Conservation (phyloP, 2,329 filamentous ascomycete species). For the Hymenotorrendiella dingleyae region DNA sequence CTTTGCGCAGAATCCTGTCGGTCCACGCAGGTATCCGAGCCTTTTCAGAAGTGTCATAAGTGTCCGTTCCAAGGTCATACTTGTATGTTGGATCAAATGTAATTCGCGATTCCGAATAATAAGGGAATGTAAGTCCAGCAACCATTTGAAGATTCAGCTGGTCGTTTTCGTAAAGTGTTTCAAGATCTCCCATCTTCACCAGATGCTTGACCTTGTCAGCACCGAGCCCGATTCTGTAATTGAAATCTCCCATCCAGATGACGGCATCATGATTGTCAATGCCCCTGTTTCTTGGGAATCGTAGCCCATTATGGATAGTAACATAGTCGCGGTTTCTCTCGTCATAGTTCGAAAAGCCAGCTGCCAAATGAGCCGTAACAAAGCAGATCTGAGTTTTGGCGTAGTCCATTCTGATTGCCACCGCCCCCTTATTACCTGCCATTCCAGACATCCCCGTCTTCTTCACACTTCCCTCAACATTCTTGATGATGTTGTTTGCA, state of each 20-base stretch:
- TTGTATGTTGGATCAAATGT: slow-evolving; percentile 93
- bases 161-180: slow-evolving; percentile 82
- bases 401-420: slow-evolving; percentile 92
- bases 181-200: slow-evolving; percentile 66
- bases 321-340: slow-evolving; percentile 90
- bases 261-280: slow-evolving; percentile 88
- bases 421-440: slow-evolving; percentile 95
- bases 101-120: slow-evolving; percentile 85
- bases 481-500: slow-evolving; percentile 81
- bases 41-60: slow-evolving; percentile 95
- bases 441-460: slow-evolving; percentile 94
- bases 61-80: slow-evolving; percentile 81
- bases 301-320: slow-evolving; percentile 62
- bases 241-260: slow-evolving; percentile 96
- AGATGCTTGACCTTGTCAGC: slow-evolving; percentile 72
- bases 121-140: slow-evolving; percentile 79
- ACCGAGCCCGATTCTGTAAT: slow-evolving; percentile 86
- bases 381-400: slow-evolving; percentile 91
- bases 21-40: slow-evolving; percentile 95
- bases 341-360: slow-evolving; percentile 94
- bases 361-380: slow-evolving; percentile 92
- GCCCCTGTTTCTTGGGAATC: slow-evolving; percentile 83
- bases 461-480: slow-evolving; percentile 93
- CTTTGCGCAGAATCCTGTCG: slow-evolving; percentile 85
- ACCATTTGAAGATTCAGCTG: slow-evolving; percentile 98